A percentile compares a stretch with the other conserved stretches of the same genome.
phyloP scores from a whole-genome alignment of 345 rosid species.

The Murraya paniculata region DNA sequence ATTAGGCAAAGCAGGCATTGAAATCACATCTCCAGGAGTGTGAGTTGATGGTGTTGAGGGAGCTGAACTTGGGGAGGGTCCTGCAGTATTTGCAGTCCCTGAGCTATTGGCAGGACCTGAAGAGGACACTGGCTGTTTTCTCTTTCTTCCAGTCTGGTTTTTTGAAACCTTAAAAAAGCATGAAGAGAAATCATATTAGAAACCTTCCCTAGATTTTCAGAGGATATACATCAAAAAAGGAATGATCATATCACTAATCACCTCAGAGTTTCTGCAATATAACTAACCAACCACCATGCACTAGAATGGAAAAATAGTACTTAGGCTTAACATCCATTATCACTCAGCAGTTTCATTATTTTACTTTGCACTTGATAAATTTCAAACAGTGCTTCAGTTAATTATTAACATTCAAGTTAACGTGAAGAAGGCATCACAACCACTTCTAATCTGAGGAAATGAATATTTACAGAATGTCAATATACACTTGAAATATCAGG shows the following conservation, averaged over 20 bases:
- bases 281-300: background rate
- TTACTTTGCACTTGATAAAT: background rate
- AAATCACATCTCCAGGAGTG: slow-evolving; percentile 91
- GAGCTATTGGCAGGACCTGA: slow-evolving; percentile 99
- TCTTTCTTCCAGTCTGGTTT: slow-evolving; percentile 91
- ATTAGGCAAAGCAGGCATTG: slow-evolving; percentile 86
- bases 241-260: background rate
- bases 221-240: slow-evolving; percentile 5
- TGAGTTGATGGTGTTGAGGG: slow-evolving; percentile 99
- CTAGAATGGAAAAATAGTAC: background rate
- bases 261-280: background rate
- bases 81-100: slow-evolving; percentile 96
- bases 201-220: slow-evolving; percentile 17
- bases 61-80: slow-evolving; percentile 99
- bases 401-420: background rate
- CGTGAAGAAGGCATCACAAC: background rate
- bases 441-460: background rate
- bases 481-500: background rate
- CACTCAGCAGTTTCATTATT: background rate
- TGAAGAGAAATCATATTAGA: slow-evolving; percentile 33
- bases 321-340: background rate
- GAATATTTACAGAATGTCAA: background rate
- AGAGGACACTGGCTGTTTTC: slow-evolving; percentile 97
- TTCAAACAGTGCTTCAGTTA: background rate
- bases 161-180: slow-evolving; percentile 68